These are phyloP conservation scores for Yamadazyma atmosphaerica DNA, from an alignment of 1,139 yeast genomes.

Conservation along the genomic window DNA sequence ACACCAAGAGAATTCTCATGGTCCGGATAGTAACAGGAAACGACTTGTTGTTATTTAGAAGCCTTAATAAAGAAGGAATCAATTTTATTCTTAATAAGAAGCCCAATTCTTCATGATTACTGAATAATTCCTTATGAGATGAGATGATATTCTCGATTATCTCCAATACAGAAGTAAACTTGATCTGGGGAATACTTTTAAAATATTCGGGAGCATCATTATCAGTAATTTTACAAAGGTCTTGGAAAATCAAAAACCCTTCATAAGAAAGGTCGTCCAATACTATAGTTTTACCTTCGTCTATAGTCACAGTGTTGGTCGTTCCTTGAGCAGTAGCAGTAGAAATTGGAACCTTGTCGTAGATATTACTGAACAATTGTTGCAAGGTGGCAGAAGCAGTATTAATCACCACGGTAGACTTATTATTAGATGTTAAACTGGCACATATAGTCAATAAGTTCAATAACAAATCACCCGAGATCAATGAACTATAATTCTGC, in stretches of 20 bases:
- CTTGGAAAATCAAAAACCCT: conserved; percentile 66
- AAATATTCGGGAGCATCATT: conserved; percentile 55
- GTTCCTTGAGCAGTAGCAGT: conserved; percentile 5
- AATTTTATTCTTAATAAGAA: conserved; percentile 63
- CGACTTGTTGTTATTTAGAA: conserved; percentile 55
- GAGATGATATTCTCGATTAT: conserved; percentile 68
- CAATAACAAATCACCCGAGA: conserved; percentile 58
- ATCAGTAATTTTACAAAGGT: conserved; percentile 69
- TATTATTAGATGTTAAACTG: conserved; percentile 65
- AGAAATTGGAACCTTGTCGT: conserved; percentile 52
- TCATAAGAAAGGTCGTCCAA: conserved; percentile 63
- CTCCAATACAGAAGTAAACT: conserved; percentile 75
- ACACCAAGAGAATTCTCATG: conserved; percentile 63
- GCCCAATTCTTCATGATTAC: conserved; percentile 62
- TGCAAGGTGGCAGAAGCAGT: conserved; percentile 93
- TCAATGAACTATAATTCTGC: conserved; percentile 56
- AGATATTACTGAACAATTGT: conserved; percentile 74
- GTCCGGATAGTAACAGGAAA: conserved; percentile 74
- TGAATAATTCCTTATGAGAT: conserved; percentile 56
- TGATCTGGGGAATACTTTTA: conserved; percentile 47
- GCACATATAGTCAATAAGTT: conserved; percentile 71
- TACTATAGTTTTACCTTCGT: conserved; percentile 10
- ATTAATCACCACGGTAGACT: conserved; percentile 77
- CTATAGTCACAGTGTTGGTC: conserved; percentile 3
- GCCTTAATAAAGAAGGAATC: conserved; percentile 72